phyloP scores from a whole-genome alignment of 257 asterid genomes.

The Scutellaria barbata region DNA sequence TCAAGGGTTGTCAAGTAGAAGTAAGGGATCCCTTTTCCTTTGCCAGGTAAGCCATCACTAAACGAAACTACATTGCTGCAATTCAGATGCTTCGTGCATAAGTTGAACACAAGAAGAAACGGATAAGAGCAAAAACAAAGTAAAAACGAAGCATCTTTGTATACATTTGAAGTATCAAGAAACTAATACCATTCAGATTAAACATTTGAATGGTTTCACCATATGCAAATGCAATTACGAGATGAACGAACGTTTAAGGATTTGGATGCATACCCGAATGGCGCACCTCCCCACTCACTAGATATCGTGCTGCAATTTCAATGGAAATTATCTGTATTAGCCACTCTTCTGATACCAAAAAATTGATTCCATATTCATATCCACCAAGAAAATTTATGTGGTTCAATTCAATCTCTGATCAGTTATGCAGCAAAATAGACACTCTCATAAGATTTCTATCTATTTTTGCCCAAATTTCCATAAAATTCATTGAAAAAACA shows the following conservation, averaged over 20 bases:
- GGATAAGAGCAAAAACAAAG: too few relatives aligned
- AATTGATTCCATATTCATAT: not conserved
- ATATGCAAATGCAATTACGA: not conserved
- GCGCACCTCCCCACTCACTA: conserved; percentile 82
- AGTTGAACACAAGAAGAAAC: not conserved
- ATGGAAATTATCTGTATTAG: conserved; percentile 26
- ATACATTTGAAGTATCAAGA: not conserved
- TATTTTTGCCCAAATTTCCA: not conserved
- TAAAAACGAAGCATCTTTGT: not conserved
- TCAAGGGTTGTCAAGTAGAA: conserved; percentile 86
- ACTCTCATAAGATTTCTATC: too few relatives aligned
- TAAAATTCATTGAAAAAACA: not conserved
- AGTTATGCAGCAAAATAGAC: not conserved
- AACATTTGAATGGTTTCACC: not conserved
- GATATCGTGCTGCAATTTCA: conserved; percentile 76
- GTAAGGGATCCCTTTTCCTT: conserved; percentile 76
- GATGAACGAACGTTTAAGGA: conserved; percentile 18
- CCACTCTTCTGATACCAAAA: not conserved
- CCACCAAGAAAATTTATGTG: not conserved
- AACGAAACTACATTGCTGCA: conserved; percentile 85
- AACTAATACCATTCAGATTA: not conserved
- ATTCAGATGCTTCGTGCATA: conserved; percentile 13
- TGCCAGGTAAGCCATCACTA: conserved; percentile 78
- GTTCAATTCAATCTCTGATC: not conserved
- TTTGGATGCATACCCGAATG: conserved; percentile 73